A percentile compares a stretch with the other conserved stretches of the same genome.
Evolutionary conservation across 805 yeast species (phyloP).

Genomic region (Lachancea sp.): DNA sequence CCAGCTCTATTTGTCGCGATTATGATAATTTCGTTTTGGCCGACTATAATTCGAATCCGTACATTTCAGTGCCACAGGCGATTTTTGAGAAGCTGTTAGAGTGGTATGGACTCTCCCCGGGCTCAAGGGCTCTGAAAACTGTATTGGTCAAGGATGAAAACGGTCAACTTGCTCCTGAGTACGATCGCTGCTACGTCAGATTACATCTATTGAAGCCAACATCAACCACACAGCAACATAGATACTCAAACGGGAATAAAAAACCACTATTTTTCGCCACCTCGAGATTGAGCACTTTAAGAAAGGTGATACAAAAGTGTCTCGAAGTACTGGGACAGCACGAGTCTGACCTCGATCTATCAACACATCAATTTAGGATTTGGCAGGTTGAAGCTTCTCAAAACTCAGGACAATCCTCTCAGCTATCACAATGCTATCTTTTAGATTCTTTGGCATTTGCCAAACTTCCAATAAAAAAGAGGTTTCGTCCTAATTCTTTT

Average conservation of each 20-base stretch:
- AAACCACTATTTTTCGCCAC: constrained; percentile 28
- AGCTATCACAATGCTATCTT: constrained; percentile 12
- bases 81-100: constrained; percentile 40
- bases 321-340: constrained; percentile 17
- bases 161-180: constrained; percentile 31
- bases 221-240: constrained; percentile 9
- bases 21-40: constrained; percentile 38
- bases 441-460: constrained; percentile 29
- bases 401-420: constrained; percentile 2
- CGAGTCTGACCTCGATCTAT: constrained; percentile 18
- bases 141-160: constrained; percentile 28
- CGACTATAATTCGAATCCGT: constrained; percentile 25
- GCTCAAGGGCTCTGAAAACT: constrained; percentile 36
- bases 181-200: constrained; percentile 33
- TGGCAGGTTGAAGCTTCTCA: constrained; percentile 23
- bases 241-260: constrained; percentile 9
- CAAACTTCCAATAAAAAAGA: constrained; percentile 17
- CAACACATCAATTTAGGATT: constrained; percentile 15
- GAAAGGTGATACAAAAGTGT: constrained; percentile 22
- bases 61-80: constrained; percentile 37
- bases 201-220: constrained; percentile 29
- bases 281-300: constrained; percentile 31
- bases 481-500: constrained; percentile 21
- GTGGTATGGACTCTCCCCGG: constrained; percentile 50
- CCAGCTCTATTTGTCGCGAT: constrained; percentile 38